Base-by-base conservation (phyloP, 352 stramenopile species). In the Labyrinthula sp. region DNA sequence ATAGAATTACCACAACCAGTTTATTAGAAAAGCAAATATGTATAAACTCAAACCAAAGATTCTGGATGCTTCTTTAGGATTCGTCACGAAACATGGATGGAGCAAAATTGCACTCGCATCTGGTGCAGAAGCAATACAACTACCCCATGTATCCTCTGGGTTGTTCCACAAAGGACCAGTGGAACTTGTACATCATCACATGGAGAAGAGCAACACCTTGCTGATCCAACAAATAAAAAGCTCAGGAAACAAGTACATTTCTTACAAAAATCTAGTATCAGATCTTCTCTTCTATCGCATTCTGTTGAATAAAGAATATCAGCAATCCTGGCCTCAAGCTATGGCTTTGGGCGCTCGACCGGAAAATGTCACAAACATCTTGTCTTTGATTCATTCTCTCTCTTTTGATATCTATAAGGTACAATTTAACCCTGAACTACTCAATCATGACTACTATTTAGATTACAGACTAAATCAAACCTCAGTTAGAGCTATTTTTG, bases 261-360 rank as follows among this genome's bases (percentile, higher is more conserved):
- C 22, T 22, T 31, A 35, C 1, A 21, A 52, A 35, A 24, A 50
- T 20, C 30, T 52, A 18, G 43, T 47, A 28, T 31, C 18, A 10
- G 30, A 7, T 25, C 31, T 25, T 9, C 9, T 52, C 30, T 25
- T 21, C 20, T 9, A 47, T 20, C n/a, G 43, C 3, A 25, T 52
- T 10, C 18, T 36, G 43, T 35, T 45, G 31, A 52, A 18, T 25
- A 35, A 36, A 0, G 31, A 31, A 14, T 54, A 52, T 28, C 18
- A 45, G 30, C 43, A 35, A 2, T 45, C 31, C 43, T 52, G 43
- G 43, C 43, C 43, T 22, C 43, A 52, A 28, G 43, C 43, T 22
- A 52, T 52, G 43, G 43, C 43, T 1, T 14, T 52, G 30, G 43
- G 43, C n/a, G 15, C 47, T 22, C 23, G 33, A 18, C 43, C 43